Evolutionary conservation across 73 alveolate genomes (phyloP).

Genomic region (Paramecium sonneborni): DNA sequence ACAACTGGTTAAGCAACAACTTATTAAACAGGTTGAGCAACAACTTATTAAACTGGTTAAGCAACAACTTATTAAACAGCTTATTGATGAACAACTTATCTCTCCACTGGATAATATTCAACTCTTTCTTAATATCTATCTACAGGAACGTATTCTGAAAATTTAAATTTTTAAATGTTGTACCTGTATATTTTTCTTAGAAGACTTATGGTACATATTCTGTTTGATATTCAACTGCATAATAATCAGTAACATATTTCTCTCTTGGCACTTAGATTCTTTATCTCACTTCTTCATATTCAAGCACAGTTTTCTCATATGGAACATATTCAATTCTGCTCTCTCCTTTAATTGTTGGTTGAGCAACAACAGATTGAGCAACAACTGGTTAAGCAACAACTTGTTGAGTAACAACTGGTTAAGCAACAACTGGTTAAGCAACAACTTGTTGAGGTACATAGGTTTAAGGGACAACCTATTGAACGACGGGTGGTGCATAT

Average conservation of each 20-base stretch:
- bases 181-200: conserved; percentile 62
- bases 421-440: background rate
- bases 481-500: background rate
- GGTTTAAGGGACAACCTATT: background rate
- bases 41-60: background rate
- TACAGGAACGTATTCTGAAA: conserved; percentile 61
- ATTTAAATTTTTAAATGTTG: background rate
- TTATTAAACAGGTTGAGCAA: background rate
- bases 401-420: background rate
- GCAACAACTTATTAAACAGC: conserved; percentile 22
- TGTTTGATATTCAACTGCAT: conserved; percentile 67
- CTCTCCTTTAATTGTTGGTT: conserved; percentile 65
- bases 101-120: conserved; percentile 63
- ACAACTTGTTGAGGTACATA: background rate
- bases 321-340: conserved; percentile 69
- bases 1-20: background rate
- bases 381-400: conserved; percentile 57
- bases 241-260: conserved; percentile 64
- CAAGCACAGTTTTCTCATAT: conserved; percentile 64
- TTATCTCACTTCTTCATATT: conserved; percentile 67
- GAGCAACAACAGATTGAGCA: conserved; percentile 18
- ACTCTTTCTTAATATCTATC: conserved; percentile 65
- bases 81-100: conserved; percentile 59
- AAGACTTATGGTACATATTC: conserved; percentile 70
- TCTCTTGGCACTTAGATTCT: conserved; percentile 65